Evolutionary conservation across 495 filamentous ascomycete species (phyloP), one percentile per base, ranked within the genome.

Genomic region (Polyplosphaeria fusca): DNA sequence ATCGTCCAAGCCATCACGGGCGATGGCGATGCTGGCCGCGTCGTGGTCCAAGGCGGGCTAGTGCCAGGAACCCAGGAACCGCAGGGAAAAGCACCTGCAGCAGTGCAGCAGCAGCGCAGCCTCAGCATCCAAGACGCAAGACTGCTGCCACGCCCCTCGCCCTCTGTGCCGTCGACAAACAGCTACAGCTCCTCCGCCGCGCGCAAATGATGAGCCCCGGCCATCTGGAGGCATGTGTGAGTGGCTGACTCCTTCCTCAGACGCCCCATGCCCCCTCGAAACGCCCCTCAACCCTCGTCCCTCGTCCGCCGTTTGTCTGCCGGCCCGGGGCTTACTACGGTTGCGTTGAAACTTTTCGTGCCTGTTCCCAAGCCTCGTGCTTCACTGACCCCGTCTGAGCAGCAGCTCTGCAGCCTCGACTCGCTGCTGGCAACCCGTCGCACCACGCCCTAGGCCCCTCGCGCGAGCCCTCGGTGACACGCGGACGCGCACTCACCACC

Each of bases 401-500:
- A 35, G 16, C 39, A 54, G 52, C 50, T 52, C 61, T 61, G 60
- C 64, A 60, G 47, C 60, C 30, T 44, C 64, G 43, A 60, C 52
- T 49, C 63, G 37, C 57, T 42, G 9, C 39, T 46, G 55, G 59
- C 43, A 64, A 32, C 26, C 53, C 43, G 58, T 63, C 63, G 57
- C 62, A 68, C 62, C 53, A 66, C 58, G 35, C 37, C 63, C 58
- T 60, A 25, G 49, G 45, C 42, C 66, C 60, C 27, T 63, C 67
- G 14, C 68, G 65, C 47, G 68, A 71, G 20, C 56, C 58, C 11
- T 68, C 65, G 5, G 52, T 63, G 23, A 67, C 61, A 42, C 58
- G 70, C 45, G 70, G 69, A 5, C 52, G 70, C 45, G 68, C 69
- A 9, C 65, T 71, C 24, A 73, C 67, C 20, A 14, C 55, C 52